These are phyloP conservation scores for Scedosporium dehoogii DNA, from an alignment of 2,329 filamentous ascomycete species.

Conservation along the genomic window DNA sequence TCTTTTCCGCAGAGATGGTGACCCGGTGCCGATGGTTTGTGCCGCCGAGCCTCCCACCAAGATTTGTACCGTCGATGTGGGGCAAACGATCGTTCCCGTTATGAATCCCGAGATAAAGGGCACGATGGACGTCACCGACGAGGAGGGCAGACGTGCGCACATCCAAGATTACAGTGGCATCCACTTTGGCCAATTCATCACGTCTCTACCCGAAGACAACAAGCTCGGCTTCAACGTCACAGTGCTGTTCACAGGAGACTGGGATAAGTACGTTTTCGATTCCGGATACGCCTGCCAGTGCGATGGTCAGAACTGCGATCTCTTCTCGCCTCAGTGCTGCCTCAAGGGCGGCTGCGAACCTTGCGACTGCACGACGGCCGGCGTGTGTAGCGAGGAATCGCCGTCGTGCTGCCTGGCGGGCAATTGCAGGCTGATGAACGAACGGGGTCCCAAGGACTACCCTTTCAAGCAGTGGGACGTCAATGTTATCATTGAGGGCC, in stretches of 20 bases:
- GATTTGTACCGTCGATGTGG: neutral
- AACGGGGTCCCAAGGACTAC: neutral
- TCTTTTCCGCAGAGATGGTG: neutral
- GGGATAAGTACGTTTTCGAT: slow-evolving; percentile 1
- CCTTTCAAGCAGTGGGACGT: slow-evolving; percentile 5
- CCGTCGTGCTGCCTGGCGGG: slow-evolving; percentile 1
- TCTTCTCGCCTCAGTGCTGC: slow-evolving; percentile 5
- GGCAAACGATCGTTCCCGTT: slow-evolving; percentile 2
- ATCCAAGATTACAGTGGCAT: neutral
- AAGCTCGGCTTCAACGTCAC: slow-evolving; percentile 5
- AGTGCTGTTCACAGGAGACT: neutral
- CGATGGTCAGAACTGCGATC: neutral
- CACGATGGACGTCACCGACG: slow-evolving; percentile 2
- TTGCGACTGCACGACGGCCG: neutral
- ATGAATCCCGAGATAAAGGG: neutral
- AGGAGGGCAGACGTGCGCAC: neutral
- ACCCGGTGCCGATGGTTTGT: neutral
- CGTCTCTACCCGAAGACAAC: neutral
- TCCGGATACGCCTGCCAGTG: slow-evolving; percentile 2
- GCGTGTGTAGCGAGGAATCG: neutral
- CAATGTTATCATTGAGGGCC: neutral
- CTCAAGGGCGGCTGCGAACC: neutral
- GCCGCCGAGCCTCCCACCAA: neutral
- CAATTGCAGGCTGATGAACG: neutral
- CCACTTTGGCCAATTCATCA: slow-evolving; percentile 1